Conservation (phyloP, 2,329 filamentous ascomycete genomes). For the Beauveria caledonica region DNA sequence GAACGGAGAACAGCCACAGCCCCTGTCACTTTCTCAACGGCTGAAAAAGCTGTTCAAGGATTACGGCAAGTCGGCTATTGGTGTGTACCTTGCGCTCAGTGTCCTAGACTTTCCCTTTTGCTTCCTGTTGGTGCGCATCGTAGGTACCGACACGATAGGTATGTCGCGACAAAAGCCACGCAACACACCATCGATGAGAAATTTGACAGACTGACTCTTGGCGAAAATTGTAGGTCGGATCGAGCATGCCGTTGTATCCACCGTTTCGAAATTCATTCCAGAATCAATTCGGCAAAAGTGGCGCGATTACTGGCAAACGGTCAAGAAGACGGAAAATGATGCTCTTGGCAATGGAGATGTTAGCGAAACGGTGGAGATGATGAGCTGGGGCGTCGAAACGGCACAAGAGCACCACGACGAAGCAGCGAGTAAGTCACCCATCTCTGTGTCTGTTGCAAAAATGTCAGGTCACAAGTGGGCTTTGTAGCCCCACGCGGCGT, state of each 20-base stretch:
- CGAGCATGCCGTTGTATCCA: constrained; percentile 60
- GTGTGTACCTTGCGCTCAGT: constrained; percentile 79
- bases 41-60: constrained; percentile 80
- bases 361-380: constrained; percentile 41
- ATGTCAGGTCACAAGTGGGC: neutral
- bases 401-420: constrained; percentile 52
- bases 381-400: constrained; percentile 53
- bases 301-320: constrained; percentile 39
- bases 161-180: constrained; percentile 19
- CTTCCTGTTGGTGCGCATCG: constrained; percentile 73
- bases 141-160: constrained; percentile 84
- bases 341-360: constrained; percentile 34
- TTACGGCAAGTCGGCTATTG: constrained; percentile 88
- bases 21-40: constrained; percentile 54
- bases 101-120: constrained; percentile 92
- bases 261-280: constrained; percentile 51
- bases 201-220: neutral
- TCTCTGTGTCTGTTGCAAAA: neutral
- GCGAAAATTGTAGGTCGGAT: constrained; percentile 36
- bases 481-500: neutral
- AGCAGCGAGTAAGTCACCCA: constrained; percentile 62
- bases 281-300: constrained; percentile 47
- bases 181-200: neutral
- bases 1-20: constrained; percentile 17
- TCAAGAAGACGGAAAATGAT: constrained; percentile 38